A percentile compares a stretch with the other conserved stretches of the same genome.
These are phyloP conservation scores for Phytophthora ramorum DNA, from an alignment of 352 stramenopile species.

Conservation along the genomic window DNA sequence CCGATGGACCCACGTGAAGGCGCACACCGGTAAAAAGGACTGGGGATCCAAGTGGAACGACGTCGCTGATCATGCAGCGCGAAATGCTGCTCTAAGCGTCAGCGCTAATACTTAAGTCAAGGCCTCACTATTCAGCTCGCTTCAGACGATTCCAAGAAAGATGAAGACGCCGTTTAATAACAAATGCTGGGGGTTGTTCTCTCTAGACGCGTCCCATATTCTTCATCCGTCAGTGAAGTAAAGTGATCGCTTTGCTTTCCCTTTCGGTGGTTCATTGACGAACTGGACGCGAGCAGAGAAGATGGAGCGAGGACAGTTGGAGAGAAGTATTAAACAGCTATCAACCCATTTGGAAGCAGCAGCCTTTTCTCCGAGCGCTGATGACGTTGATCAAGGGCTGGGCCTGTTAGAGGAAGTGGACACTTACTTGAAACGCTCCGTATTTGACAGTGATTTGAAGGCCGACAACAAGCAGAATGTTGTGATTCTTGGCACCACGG, in stretches of 20 bases:
- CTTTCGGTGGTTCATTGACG: not conserved
- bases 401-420: constrained; percentile 20
- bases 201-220: no score
- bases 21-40: constrained; percentile 60
- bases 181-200: not conserved
- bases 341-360: not conserved
- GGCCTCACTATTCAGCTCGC: no score
- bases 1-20: constrained; percentile 74
- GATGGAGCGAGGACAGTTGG: not conserved
- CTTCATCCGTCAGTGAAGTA: not conserved
- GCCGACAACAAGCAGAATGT: constrained; percentile 2
- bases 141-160: not conserved
- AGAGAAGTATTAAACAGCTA: not conserved
- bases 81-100: constrained; percentile 33
- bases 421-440: constrained; percentile 13
- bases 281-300: not conserved
- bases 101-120: not conserved
- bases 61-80: constrained; percentile 62
- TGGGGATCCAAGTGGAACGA: constrained; percentile 83
- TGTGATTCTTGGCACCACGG: constrained; percentile 26
- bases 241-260: not conserved
- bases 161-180: not conserved
- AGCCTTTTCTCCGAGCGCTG: not conserved
- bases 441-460: not conserved
- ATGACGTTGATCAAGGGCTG: constrained; percentile 16